Evolutionary conservation across 2,329 filamentous ascomycete species (phyloP), one percentile per base, ranked within the genome.

Genomic region (Phialemoniopsis sp.): DNA sequence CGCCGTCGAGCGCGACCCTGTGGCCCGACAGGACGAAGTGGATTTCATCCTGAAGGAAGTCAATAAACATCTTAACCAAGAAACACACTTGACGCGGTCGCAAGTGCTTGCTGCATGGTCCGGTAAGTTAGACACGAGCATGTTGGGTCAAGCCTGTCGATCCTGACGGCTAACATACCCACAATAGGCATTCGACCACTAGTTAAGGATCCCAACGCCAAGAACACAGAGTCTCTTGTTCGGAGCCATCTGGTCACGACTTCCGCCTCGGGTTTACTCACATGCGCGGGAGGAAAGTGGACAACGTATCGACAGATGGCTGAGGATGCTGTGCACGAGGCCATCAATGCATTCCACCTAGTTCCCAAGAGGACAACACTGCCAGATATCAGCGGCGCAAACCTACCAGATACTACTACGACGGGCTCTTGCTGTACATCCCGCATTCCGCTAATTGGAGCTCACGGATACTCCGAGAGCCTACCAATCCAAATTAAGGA

Each of bases 231-330:
- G 63, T 89, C 88, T 18, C 78, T 95, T 14, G 89, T 94, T 37
- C 85, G 89, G 41, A 94, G 90, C 60, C 89, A 94, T 59, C 72
- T 95, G 32, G 78, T 94, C 50, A 84, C 88, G 44, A 74, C 87
- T 36, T 91, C 87, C n/a, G 63, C 76, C 3, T 88, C 86, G 7
- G 89, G 89, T 10, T 74, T 94, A 15, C 67, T 95, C 48, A 95
- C 89, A 28, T 90, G 87, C 55, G 87, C 87, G 19, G 89, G 89
- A 50, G 89, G 89, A 35, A 94, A 95, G 66, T 94, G 89, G 89
- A 94, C 89, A 3, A 94, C 89, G 2, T 94, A 94, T 66, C 83
- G 89, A 41, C 87, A 94, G 62, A 94, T 95, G 89, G 87, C 88
- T 16, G 87, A 95, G 63, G 87, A 94, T 58, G 86, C 85, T 33